Conservation (phyloP, 306 rosid genomes). For the Mimosa pudica region DNA sequence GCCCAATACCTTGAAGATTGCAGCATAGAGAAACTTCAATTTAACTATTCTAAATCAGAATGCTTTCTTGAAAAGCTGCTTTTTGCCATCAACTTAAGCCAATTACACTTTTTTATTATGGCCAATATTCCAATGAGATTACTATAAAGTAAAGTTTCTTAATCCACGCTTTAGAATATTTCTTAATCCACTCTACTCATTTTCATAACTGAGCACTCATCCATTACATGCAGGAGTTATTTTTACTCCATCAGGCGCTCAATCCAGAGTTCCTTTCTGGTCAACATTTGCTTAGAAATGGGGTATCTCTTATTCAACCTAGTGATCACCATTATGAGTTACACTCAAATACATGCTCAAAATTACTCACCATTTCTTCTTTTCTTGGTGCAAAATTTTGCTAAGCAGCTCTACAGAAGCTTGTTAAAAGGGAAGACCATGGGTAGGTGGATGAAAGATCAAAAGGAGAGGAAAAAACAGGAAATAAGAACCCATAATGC, state of each 20-base stretch:
- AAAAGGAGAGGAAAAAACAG: slow-evolving; percentile 92
- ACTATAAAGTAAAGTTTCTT: slow-evolving; percentile 3
- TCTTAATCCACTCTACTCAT: not conserved
- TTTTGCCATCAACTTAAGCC: slow-evolving; percentile 26
- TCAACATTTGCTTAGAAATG: slow-evolving; percentile 76
- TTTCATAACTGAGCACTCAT: not conserved
- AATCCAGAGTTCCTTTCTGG: slow-evolving; percentile 74
- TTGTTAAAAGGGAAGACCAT: slow-evolving; percentile 70
- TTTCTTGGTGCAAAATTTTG: slow-evolving; percentile 34
- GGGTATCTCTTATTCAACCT: slow-evolving; percentile 54
- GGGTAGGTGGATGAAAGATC: slow-evolving; percentile 88
- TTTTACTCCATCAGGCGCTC: slow-evolving; percentile 82
- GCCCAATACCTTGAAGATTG: not conserved
- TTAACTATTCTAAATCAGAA: not conserved
- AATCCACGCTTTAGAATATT: not conserved
- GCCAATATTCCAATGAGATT: not conserved
- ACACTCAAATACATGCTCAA: slow-evolving; percentile 18
- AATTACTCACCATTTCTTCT: slow-evolving; percentile 15
- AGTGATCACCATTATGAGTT: slow-evolving; percentile 26
- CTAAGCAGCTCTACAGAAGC: slow-evolving; percentile 75
- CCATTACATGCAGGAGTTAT: slow-evolving; percentile 59
- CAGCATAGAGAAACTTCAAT: not conserved
- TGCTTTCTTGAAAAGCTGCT: slow-evolving; percentile 9
- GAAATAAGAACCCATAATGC: slow-evolving; percentile 91
- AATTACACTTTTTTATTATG: slow-evolving; percentile 15